Evolutionary conservation across 2,329 filamentous ascomycete genomes (phyloP), one percentile per base, ranked within the genome.

Genomic region (Pseudogymnoascus sp.): DNA sequence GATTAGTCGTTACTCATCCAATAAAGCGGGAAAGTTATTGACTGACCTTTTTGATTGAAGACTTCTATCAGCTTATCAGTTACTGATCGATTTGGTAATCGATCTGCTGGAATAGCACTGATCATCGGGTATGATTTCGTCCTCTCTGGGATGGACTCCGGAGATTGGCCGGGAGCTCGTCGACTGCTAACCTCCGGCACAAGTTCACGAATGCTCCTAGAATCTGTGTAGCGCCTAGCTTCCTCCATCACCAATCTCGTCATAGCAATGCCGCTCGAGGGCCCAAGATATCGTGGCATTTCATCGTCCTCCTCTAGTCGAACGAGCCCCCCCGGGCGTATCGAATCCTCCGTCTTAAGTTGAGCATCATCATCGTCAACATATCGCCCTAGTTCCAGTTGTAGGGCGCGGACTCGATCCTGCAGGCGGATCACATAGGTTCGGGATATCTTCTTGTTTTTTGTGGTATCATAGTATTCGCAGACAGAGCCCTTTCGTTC

Each of bases 161-260:
- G 71, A 7, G 77, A 91, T 79, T 79, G 89, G 83, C 83, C 88
- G 81, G 78, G 89, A 80, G 73, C 86, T 78, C 79, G 85, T 77
- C 77, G 86, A 72, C 75, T 85, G 75, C 77, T 86, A 73, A 83
- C 78, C 63, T 93, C 89, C 3, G 93, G 91, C 34, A 97, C 90
- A 60, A 97, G 86, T 69, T 97, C 92, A 64, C 91, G 92, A 73
- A 97, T 97, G 68, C 88, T 91, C 75, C 92, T 90, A 4, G 91
- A 89, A 71, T 95, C 89, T 26, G 92, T 96, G 71, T 93, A 96
- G 67, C 92, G 88, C 77, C 96, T 97, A 62, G 93, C 93, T 75
- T 96, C 86, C 74, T 97, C 93, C 89, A 99, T 97, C 10, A 99
- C 87, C 69, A 97, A 82, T 31, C 93, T 86, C 11, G 93, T 96